Evolutionary conservation across 2,329 filamentous ascomycete species (phyloP).

Genomic region (Fusarium tjaetaba): DNA sequence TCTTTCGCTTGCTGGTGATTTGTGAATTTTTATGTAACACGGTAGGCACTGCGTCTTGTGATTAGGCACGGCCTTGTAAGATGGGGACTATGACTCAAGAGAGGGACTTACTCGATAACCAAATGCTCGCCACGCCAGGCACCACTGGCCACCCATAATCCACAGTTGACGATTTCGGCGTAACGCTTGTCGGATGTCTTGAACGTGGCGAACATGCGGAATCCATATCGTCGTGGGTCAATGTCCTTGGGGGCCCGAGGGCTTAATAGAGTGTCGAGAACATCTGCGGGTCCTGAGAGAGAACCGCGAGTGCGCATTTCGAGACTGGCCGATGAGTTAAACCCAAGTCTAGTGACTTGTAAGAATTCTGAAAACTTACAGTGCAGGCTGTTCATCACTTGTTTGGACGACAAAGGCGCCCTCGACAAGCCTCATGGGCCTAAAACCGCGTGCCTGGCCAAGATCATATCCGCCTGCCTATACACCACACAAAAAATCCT

Average conservation of each 20-base stretch:
- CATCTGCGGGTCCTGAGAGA: constrained; percentile 57
- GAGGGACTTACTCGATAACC: constrained; percentile 55
- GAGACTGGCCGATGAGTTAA: constrained; percentile 42
- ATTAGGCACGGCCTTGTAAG: constrained; percentile 14
- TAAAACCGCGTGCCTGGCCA: constrained; percentile 53
- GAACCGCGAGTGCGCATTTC: constrained; percentile 60
- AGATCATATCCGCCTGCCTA: constrained; percentile 56
- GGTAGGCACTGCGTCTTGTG: constrained; percentile 45
- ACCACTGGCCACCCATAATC: constrained; percentile 61
- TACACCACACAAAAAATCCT: constrained; percentile 23
- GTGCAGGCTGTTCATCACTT: constrained; percentile 57
- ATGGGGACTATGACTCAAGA: constrained; percentile 4
- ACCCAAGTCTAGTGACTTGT: neutral
- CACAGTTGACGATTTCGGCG: constrained; percentile 59
- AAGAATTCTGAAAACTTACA: constrained; percentile 43
- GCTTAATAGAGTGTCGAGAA: constrained; percentile 53
- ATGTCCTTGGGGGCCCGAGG: constrained; percentile 52
- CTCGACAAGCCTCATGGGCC: constrained; percentile 56
- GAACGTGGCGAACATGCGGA: constrained; percentile 60
- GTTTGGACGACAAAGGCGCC: constrained; percentile 62
- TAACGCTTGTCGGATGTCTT: constrained; percentile 62
- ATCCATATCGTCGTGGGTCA: constrained; percentile 57
- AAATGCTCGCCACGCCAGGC: constrained; percentile 58
- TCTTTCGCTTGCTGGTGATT: constrained; percentile 6
- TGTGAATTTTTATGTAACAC: constrained; percentile 45